Base-by-base conservation (phyloP, 441 rosid genomes). In the Metrosideros polymorpha region DNA sequence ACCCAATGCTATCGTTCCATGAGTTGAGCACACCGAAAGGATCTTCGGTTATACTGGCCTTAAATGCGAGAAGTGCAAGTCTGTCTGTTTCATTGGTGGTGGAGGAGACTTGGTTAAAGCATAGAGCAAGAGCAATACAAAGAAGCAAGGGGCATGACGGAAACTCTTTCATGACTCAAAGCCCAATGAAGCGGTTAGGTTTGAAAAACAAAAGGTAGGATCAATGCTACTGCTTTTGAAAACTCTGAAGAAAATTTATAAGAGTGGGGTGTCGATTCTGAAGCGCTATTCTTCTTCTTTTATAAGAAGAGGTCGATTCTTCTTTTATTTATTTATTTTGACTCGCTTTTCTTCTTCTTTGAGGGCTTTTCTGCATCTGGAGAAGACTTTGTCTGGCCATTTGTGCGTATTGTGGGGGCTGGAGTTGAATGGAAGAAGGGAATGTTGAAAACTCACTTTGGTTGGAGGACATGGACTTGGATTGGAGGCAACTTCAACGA, bases 361-460 rank as follows among this genome's bases (percentile, higher is more conserved):
- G 24, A 54, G 57, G 0, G 6, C n/a, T 54, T 54, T 54, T 54
- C n/a, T 4, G 3, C 57, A n/a, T 54, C n/a, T 1, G 57, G 6
- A 54, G 13, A 54, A 54, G 57, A 54, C 57, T 54, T 54, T 24
- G 57, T 27, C 25, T 54, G 57, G n/a, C 6, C 13, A 54, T 24
- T 3, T 54, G 1, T 3, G 13, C 2, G 0, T 54, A 12, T 4
- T 24, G 57, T 1, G 3, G n/a, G 57, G 57, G n/a, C 6, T 54
- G 1, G n/a, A 54, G n/a, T n/a, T 9, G 57, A 54, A 24, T 54
- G n/a, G 57, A 54, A 54, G n/a, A n/a, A n/a, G n/a, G n/a, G n/a
- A n/a, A n/a, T n/a, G n/a, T n/a, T n/a, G n/a, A n/a, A n/a, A n/a
- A n/a, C n/a, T n/a, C n/a, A n/a, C n/a, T n/a, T n/a, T n/a, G n/a